A percentile compares a stretch with the other conserved stretches of the same genome.
phyloP scores from a whole-genome alignment of 163 green algal species.

The Scenedesmus sp. region DNA sequence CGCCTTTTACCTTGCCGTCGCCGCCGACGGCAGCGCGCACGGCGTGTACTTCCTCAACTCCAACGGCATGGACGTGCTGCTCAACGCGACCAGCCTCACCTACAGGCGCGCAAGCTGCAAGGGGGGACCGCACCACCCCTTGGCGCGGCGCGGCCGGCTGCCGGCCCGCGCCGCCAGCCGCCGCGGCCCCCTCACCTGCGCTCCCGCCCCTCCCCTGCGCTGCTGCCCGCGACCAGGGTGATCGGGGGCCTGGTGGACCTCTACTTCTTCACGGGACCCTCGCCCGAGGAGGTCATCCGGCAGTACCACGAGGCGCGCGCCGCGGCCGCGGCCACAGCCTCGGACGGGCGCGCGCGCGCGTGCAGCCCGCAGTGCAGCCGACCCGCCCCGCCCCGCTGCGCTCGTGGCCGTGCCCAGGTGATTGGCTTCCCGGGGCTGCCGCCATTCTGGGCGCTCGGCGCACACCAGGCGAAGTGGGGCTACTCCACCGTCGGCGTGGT shows the following conservation, averaged over 20 bases:
- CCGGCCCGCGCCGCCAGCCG: background rate
- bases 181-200: background rate
- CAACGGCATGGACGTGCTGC: slow-evolving; percentile 78
- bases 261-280: slow-evolving; percentile 64
- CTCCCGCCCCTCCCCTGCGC: background rate
- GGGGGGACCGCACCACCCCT: too few species aligned
- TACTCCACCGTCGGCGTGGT: background rate
- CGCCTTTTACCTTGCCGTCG: slow-evolving; percentile 51
- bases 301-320: slow-evolving; percentile 74
- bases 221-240: too few species aligned
- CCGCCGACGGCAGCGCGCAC: slow-evolving; percentile 56
- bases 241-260: slow-evolving; percentile 69
- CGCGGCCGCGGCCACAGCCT: too few species aligned
- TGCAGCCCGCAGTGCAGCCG: too few species aligned
- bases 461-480: slow-evolving; percentile 69
- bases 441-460: slow-evolving; percentile 76
- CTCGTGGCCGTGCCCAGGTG: too few species aligned
- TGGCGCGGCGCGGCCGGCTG: too few species aligned
- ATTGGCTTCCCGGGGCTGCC: slow-evolving; percentile 70
- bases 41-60: slow-evolving; percentile 73
- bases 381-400: too few species aligned
- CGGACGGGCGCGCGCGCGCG: too few species aligned
- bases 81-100: slow-evolving; percentile 51
- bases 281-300: slow-evolving; percentile 55
- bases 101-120: slow-evolving; percentile 34